These are phyloP conservation scores for Narthecium ossifragum DNA, from an alignment of 106 monocot genomes.

Conservation along the genomic window DNA sequence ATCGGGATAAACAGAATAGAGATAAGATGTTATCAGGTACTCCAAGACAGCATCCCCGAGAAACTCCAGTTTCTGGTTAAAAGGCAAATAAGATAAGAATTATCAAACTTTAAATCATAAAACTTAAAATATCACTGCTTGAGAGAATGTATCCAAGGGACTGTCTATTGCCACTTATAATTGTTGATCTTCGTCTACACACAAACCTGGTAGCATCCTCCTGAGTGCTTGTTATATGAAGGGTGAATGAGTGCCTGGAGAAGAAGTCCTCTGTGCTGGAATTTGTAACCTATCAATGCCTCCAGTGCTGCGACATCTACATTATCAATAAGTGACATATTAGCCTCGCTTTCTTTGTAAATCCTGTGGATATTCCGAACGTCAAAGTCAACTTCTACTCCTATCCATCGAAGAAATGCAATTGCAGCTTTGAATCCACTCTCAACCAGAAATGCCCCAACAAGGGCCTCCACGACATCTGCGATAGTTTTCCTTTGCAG, in stretches of 20 bases:
- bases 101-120: too few relatives aligned
- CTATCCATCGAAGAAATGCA: conserved; percentile 85
- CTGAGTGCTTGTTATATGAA: conserved; percentile 73
- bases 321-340: conserved; percentile 39
- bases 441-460: conserved; percentile 91
- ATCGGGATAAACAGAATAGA: conserved; percentile 82
- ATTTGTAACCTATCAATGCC: conserved; percentile 50
- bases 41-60: conserved; percentile 98
- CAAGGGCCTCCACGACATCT: conserved; percentile 88
- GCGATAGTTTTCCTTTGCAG: conserved; percentile 80
- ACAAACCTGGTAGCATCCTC: conserved; percentile 96
- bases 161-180: too few relatives aligned
- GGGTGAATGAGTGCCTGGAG: conserved; percentile 85
- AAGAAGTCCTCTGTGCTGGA: conserved; percentile 76
- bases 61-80: conserved; percentile 85
- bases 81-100: too few relatives aligned
- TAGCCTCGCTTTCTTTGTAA: conserved; percentile 36
- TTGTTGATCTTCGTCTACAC: too few relatives aligned
- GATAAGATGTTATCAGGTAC: conserved; percentile 90
- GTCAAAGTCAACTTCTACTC: conserved; percentile 60
- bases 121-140: too few relatives aligned
- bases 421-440: conserved; percentile 80
- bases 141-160: too few relatives aligned
- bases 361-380: conserved; percentile 41
- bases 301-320: conserved; percentile 56